Conservation (phyloP, 345 rosid species). For the Eucalyptus tenuipes region DNA sequence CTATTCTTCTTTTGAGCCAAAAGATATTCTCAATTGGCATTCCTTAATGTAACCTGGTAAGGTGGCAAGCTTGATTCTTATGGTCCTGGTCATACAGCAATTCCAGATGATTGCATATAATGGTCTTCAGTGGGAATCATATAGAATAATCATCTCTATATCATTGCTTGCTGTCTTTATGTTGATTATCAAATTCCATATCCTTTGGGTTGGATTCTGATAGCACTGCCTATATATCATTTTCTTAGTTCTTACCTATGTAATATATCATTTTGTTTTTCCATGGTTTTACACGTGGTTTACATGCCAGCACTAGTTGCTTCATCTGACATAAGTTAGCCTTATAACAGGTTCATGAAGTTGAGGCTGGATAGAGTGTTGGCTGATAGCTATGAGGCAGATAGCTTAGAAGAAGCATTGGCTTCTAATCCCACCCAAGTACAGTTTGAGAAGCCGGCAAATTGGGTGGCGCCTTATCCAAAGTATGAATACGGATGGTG, state of each 20-base stretch:
- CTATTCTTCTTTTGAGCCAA: background rate
- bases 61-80: background rate
- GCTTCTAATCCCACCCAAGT: slow-evolving; percentile 57
- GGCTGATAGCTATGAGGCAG: slow-evolving; percentile 60
- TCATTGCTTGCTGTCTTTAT: background rate
- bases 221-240: background rate
- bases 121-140: background rate
- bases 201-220: background rate
- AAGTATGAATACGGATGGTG: slow-evolving; percentile 96
- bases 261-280: background rate
- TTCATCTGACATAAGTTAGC: background rate
- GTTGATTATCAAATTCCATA: background rate
- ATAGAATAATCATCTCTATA: background rate
- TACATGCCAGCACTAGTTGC: background rate
- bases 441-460: slow-evolving; percentile 69
- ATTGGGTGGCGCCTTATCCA: slow-evolving; percentile 89
- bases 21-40: background rate
- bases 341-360: slow-evolving; percentile 72
- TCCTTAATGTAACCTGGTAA: background rate
- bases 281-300: background rate
- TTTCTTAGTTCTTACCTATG: background rate
- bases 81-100: background rate
- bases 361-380: slow-evolving; percentile 91
- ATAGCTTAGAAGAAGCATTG: slow-evolving; percentile 59
- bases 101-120: background rate